These are phyloP conservation scores for Neocatenulostroma microsporum DNA, from an alignment of 2,329 filamentous ascomycete genomes.

Conservation along the genomic window DNA sequence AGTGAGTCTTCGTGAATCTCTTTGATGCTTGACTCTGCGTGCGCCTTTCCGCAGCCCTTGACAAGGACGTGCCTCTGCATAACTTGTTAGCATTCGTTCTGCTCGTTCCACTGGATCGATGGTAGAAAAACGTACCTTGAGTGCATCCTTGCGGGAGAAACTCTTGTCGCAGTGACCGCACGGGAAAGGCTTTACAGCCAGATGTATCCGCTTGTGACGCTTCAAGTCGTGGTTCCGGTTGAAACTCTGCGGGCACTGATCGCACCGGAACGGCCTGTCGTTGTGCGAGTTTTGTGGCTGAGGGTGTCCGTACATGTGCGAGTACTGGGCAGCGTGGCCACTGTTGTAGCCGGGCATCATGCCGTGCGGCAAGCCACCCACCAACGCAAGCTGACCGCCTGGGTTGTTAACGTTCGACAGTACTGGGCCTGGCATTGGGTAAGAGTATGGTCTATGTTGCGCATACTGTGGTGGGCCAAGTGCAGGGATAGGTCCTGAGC, in stretches of 20 bases:
- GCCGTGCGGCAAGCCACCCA: conserved; percentile 49
- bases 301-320: conserved; percentile 49
- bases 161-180: conserved; percentile 90
- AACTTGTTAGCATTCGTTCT: conserved; percentile 34
- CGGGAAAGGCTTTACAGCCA: conserved; percentile 92
- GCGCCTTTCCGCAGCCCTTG: conserved; percentile 56
- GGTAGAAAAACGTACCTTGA: conserved; percentile 63
- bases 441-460: conserved; percentile 46
- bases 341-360: conserved; percentile 54
- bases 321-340: conserved; percentile 57
- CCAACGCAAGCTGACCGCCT: conserved; percentile 61
- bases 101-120: background rate
- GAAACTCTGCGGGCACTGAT: conserved; percentile 86
- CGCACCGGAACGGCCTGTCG: conserved; percentile 90
- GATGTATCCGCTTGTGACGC: conserved; percentile 87
- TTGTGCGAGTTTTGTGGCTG: conserved; percentile 48
- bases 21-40: conserved; percentile 27
- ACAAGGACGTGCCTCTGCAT: conserved; percentile 58
- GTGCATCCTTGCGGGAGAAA: conserved; percentile 90
- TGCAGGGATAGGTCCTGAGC: conserved; percentile 36
- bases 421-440: conserved; percentile 59
- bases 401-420: conserved; percentile 74
- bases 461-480: conserved; percentile 40
- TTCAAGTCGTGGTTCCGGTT: conserved; percentile 96
- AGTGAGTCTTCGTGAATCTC: too few relatives aligned